Evolutionary conservation across 805 yeast genomes (phyloP), one percentile per base, ranked within the genome.

Genomic region (Candida maltosa): DNA sequence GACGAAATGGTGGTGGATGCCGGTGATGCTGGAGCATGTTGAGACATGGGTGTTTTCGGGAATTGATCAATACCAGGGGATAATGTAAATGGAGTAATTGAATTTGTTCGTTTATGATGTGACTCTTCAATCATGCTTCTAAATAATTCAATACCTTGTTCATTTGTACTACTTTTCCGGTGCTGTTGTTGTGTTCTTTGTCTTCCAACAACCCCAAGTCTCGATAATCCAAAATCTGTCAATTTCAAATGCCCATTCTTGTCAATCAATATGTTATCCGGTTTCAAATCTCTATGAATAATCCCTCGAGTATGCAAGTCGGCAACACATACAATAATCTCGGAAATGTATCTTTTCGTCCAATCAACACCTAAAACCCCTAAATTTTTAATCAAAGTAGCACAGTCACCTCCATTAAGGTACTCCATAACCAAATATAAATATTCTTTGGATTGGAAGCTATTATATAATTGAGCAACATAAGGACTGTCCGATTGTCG

Each of bases 361-460:
- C 97, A 93, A 28, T 78, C 78, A 45, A 83, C 86, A 0, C 96
- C 91, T 16, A 93, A 59, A 2, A 80, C 79, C 0, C 95, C 96
- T 56, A 91, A 70, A 60, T 80, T 76, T 50, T 86, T 85, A 18
- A 93, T 63, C 34, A 94, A 64, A 0, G 96, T 81, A 0, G 97
- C 93, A 51, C 91, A 76, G 56, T 93, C 99, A 22, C 99, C 99
- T 28, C 98, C 98, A 46, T 84, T 87, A 26, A 93, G 65, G 52
- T 87, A 93, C 56, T 93, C 98, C 97, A 94, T 91, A 2, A 93
- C 99, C 46, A 93, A 67, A 51, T 86, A 93, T 12, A 93, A 65
- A 53, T 83, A 88, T 41, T 87, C 94, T 32, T 77, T 76, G 41
- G 87, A 86, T 60, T 93, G 98, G 57, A 93, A 93, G 22, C 94